Percentiles rank a stretch among this genome's conserved stretches.
phyloP scores from a whole-genome alignment of 2,329 filamentous ascomycete species.

The Pyrenophora teres region DNA sequence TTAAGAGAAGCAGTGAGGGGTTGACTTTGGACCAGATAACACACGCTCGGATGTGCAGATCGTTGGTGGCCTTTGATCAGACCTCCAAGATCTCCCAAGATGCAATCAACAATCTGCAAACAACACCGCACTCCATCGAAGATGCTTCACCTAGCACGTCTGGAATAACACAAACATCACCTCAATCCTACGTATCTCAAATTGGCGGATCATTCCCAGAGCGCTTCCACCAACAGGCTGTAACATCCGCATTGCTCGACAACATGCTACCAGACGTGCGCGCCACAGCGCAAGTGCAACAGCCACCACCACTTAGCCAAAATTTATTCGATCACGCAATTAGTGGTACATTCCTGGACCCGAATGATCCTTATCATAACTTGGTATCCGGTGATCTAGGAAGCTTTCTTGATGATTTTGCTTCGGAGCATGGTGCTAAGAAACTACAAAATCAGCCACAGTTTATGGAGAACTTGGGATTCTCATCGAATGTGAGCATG shows the following conservation, averaged over 20 bases:
- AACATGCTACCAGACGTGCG: constrained; percentile 31
- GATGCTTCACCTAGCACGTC: constrained; percentile 3
- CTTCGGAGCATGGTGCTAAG: constrained; percentile 60
- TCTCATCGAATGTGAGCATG: constrained; percentile 64
- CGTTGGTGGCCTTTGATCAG: constrained; percentile 17
- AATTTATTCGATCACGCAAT: constrained; percentile 12
- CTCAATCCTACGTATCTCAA: constrained; percentile 12
- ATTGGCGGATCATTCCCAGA: constrained; percentile 3
- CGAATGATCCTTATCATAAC: constrained; percentile 34
- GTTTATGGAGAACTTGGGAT: constrained; percentile 70
- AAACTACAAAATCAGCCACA: constrained; percentile 61
- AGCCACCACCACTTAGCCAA: constrained; percentile 6
- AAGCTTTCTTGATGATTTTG: constrained; percentile 62
- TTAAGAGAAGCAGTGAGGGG: constrained; percentile 16
- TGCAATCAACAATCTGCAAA: background rate
- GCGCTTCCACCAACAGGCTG: constrained; percentile 6
- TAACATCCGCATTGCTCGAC: constrained; percentile 22
- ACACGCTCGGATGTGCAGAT: constrained; percentile 17
- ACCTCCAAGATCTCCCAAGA: constrained; percentile 4
- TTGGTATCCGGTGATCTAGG: constrained; percentile 51
- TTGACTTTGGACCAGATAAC: constrained; percentile 17
- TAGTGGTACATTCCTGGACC: constrained; percentile 3
- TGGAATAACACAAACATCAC: constrained; percentile 14
- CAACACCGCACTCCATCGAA: background rate
- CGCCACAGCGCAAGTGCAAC: constrained; percentile 3